Evolutionary conservation across 2,329 filamentous ascomycete species (phyloP).

Genomic region (Verticillium albo-atrum): DNA sequence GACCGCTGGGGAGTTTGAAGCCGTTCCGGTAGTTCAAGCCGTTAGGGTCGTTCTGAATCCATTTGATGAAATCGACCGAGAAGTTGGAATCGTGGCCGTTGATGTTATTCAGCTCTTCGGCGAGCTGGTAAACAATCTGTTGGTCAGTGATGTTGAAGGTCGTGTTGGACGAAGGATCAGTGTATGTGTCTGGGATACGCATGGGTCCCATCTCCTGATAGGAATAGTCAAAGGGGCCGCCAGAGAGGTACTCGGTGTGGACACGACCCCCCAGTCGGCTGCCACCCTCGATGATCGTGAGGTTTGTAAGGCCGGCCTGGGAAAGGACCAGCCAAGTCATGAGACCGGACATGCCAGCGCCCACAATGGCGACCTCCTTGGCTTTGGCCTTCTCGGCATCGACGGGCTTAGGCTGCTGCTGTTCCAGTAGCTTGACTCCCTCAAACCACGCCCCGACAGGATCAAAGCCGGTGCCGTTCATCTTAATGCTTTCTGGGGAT

Average conservation of each 20-base stretch:
- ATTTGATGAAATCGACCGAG: conserved; percentile 57
- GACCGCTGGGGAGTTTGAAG: conserved; percentile 42
- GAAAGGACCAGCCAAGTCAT: conserved; percentile 51
- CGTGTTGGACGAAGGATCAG: conserved; percentile 45
- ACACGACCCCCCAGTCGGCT: conserved; percentile 59
- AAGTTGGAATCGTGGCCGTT: conserved; percentile 46
- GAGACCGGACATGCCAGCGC: conserved; percentile 62
- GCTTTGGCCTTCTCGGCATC: conserved; percentile 50
- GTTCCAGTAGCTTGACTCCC: conserved; percentile 54
- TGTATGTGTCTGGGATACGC: conserved; percentile 54
- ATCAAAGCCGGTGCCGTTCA: conserved; percentile 48
- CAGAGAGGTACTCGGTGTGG: conserved; percentile 58
- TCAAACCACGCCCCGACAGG: conserved; percentile 59
- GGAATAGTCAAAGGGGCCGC: conserved; percentile 56
- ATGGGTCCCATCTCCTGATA: conserved; percentile 67
- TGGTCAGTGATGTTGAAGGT: conserved; percentile 58
- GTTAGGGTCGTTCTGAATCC: conserved; percentile 54
- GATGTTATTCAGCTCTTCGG: conserved; percentile 52
- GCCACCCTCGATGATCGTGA: conserved; percentile 58
- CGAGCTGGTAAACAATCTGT: conserved; percentile 61
- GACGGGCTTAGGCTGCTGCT: conserved; percentile 47
- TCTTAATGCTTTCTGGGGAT: conserved; percentile 26
- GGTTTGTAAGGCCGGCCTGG: conserved; percentile 51
- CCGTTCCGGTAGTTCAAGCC: conserved; percentile 45
- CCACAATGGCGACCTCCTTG: conserved; percentile 59